These are phyloP conservation scores for Sporothrix brunneoviolacea DNA, from an alignment of 2,329 filamentous ascomycete species.

Conservation along the genomic window DNA sequence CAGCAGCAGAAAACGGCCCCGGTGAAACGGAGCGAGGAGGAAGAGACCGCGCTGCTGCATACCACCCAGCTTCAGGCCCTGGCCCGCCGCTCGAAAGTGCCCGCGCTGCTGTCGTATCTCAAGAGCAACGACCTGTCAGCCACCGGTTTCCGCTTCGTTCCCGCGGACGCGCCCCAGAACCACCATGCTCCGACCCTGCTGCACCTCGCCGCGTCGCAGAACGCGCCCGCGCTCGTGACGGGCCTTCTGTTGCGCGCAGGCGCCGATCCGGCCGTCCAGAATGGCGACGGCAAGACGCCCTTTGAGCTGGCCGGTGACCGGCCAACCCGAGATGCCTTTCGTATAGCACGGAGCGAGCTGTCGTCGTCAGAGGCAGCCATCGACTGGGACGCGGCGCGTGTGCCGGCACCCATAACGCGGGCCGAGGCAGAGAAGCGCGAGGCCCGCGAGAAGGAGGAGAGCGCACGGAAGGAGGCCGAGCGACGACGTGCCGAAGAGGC, in stretches of 20 bases:
- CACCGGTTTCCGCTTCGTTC: slow-evolving; percentile 68
- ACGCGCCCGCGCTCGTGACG: slow-evolving; percentile 67
- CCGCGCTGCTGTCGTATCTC: slow-evolving; percentile 78
- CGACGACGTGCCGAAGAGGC: slow-evolving; percentile 69
- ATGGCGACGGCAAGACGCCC: slow-evolving; percentile 70
- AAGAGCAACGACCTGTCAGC: slow-evolving; percentile 61
- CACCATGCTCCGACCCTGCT: slow-evolving; percentile 77
- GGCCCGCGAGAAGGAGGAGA: slow-evolving; percentile 63
- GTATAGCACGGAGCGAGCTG: slow-evolving; percentile 74
- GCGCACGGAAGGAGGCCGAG: slow-evolving; percentile 60
- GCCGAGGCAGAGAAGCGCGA: slow-evolving; percentile 64
- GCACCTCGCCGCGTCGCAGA: slow-evolving; percentile 77
- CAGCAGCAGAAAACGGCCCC: slow-evolving; percentile 38
- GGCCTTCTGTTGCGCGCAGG: slow-evolving; percentile 69
- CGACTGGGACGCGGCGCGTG: slow-evolving; percentile 67
- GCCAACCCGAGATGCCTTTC: slow-evolving; percentile 81
- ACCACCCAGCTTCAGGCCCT: slow-evolving; percentile 84
- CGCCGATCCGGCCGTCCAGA: slow-evolving; percentile 66
- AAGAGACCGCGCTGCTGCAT: slow-evolving; percentile 75
- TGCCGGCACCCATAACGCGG: slow-evolving; percentile 65
- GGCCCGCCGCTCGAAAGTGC: slow-evolving; percentile 82
- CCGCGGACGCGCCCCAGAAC: slow-evolving; percentile 48
- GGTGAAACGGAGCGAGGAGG: slow-evolving; percentile 69
- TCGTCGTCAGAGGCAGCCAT: slow-evolving; percentile 59
- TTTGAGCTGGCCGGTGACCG: slow-evolving; percentile 87